phyloP scores from a whole-genome alignment of 331 rosid genomes.

The Arachis monticola region DNA sequence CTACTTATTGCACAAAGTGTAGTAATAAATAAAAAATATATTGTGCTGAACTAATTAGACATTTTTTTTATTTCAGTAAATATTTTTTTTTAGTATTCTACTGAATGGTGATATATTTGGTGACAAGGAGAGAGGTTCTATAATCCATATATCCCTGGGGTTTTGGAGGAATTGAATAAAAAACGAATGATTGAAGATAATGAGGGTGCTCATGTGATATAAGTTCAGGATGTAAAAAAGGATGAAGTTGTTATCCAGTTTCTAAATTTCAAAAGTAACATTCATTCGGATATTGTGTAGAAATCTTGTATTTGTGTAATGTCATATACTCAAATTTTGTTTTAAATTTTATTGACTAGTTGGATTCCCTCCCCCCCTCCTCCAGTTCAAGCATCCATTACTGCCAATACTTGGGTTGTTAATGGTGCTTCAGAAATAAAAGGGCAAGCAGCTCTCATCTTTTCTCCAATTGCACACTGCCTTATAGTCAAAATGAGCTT shows the following conservation, averaged over 20 bases:
- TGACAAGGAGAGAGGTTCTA: conserved; percentile 95
- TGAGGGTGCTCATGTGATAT: conserved; percentile 89
- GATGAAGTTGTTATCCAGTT: no score
- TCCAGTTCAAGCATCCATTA: conserved; percentile 96
- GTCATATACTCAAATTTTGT: neutral
- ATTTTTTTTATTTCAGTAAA: no score
- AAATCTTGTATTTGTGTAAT: neutral
- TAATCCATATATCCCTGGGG: conserved; percentile 79
- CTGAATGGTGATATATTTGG: conserved; percentile 37
- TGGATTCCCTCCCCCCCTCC: neutral
- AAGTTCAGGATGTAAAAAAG: conserved; percentile 62
- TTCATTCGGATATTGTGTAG: neutral
- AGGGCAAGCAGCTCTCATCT: conserved; percentile 37
- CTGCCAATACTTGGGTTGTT: conserved; percentile 98
- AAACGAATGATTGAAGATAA: conserved; percentile 80
- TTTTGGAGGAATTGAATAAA: conserved; percentile 63
- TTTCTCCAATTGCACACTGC: no score
- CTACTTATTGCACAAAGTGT: no score
- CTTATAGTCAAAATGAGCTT: no score
- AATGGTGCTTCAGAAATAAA: conserved; percentile 91
- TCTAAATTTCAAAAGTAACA: conserved; percentile 69
- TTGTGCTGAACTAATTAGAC: no score
- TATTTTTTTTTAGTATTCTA: neutral
- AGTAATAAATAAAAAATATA: no score
- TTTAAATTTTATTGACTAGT: neutral